Evolutionary conservation across 176 grass and related monocot species (phyloP).

Genomic region (Themeda triandra): DNA sequence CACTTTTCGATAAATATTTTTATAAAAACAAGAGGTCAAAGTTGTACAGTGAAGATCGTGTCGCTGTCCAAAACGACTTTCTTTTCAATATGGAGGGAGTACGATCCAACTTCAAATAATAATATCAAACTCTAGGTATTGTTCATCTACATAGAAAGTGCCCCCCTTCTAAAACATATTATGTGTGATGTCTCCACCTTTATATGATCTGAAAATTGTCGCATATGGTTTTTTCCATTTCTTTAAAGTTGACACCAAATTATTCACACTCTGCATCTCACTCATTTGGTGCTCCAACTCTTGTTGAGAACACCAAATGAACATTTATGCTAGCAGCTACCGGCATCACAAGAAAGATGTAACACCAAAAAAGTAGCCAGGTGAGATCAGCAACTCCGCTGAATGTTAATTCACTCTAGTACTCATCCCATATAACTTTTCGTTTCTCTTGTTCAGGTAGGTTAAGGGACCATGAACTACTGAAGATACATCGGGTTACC

Average conservation of each 20-base stretch:
- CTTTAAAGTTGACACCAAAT: not conserved
- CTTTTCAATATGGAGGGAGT: no score
- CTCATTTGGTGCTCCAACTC: not conserved
- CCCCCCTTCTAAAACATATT: no score
- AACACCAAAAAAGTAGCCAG: not conserved
- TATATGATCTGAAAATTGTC: not conserved
- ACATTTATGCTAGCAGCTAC: not conserved
- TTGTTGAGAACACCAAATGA: not conserved
- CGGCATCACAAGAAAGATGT: not conserved
- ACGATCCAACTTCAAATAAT: not conserved
- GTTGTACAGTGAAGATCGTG: no score
- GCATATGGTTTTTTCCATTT: not conserved
- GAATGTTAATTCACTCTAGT: not conserved
- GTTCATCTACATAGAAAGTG: not conserved
- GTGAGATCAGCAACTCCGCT: not conserved
- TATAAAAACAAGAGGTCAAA: no score
- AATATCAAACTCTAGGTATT: not conserved
- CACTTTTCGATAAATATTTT: no score
- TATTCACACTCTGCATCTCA: not conserved
- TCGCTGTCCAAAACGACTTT: no score
- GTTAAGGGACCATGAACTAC: no score
- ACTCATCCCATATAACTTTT: no score
- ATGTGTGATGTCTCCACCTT: no score
- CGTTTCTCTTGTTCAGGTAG: no score
- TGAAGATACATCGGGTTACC: no score